Base-by-base conservation (phyloP, 495 filamentous ascomycete species). In the Aspergillus hancockii region DNA sequence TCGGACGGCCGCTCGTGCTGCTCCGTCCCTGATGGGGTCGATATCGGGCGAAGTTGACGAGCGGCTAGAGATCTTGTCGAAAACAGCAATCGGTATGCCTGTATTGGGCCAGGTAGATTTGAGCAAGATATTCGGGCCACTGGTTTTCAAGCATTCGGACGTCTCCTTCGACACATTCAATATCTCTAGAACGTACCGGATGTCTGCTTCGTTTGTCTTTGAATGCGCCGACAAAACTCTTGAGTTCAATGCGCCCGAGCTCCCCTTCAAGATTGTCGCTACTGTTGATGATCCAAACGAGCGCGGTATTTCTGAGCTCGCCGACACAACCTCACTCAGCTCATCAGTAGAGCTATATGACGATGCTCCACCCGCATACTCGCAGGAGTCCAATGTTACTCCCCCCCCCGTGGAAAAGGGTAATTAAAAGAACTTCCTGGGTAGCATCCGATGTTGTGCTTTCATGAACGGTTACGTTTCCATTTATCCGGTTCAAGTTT, bases 151-250 rank as follows among this genome's bases (percentile, higher is more conserved):
- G 25, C 56, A 56, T 5, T 46, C 52, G 46, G 56, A 59, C 16
- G 57, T 63, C 8, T 59, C 61, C 1, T 63, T 63, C 34, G 19
- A 31, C 36, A 63, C 61, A 16, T 63, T 63, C 38, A 63, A 59
- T 40, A 46, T 63, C 7, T 45, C 30, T 34, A 3, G 61, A 25
- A 13, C 25, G 9, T 63, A 63, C 43, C 13, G 32, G 43, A 21
- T 63, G 10, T 53, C 47, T 12, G 56, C 38, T 0, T 52, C 52
- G 3, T 52, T 59, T 49, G 14, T 23, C 2, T 63, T 63, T 45
- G 56, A 57, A 21, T 63, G 61, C 30, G 61, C 52, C 4, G 61
- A 52, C 12, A 59, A 59, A 21, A 56, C 56, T 6, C 30, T 47
- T 1, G 47, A 57, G 12, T 63, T 59, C 28, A 56, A 31, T 8